Evolutionary conservation across 2,329 filamentous ascomycete genomes (phyloP), one percentile per base, ranked within the genome.

Genomic region (Claviceps lovelessii): DNA sequence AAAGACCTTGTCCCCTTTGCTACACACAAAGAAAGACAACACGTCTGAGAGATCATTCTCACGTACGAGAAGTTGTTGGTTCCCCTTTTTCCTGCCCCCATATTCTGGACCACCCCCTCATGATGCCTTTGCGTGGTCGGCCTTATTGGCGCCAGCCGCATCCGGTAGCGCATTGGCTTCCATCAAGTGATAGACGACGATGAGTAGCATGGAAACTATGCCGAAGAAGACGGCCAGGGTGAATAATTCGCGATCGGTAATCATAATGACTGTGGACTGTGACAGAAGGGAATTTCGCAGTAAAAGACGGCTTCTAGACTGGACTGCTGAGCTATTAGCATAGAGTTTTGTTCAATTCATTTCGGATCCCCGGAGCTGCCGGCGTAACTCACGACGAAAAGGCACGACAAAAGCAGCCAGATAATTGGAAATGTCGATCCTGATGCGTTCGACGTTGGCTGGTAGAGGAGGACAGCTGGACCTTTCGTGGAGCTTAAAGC

Each of bases 151-250:
- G 10, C 55, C 54, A 5, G 58, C 54, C 17, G 51, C 45, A 15
- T 62, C 58, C 10, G 57, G 48, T 29, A 56, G 49, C 39, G 88
- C 81, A 67, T 98, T 97, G 74, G 95, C 81, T 70, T 97, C 91
- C 64, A 98, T 83, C 73, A 94, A 97, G 71, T 97, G 90, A 73
- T 98, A 97, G 33, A 95, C 73, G 35, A 98, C 83, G 61, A 97
- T 96, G 58, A 98, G 79, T 48, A 96, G 76, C 88, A 97, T 91
- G 59, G 91, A 83, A 45, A 84, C 80, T 54, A 84, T 86, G 73
- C 93, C 93, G 57, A 98, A 86, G 70, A 96, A 91, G 69, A 97
- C 84, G 70, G 93, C 90, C 35, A 98, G 81, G 59, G 80, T 80
- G 78, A 97, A 96, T 64, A 98, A 84, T 61, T 93, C 84, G 69